Evolutionary conservation across 163 green algal species (phyloP).

Genomic region (Prototheca cutis): DNA sequence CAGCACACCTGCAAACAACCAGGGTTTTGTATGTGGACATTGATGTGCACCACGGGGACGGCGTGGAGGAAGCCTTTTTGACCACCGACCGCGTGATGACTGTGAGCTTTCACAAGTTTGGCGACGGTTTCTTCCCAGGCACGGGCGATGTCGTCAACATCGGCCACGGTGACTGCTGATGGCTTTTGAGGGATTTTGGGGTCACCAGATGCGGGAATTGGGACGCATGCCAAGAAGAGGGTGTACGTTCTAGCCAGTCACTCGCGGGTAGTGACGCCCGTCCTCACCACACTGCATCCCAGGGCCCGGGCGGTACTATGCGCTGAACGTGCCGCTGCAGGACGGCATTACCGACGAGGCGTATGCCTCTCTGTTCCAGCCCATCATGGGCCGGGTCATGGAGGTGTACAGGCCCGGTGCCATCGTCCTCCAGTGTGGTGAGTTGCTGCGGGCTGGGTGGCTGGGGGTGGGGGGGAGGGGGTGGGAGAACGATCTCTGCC

Average conservation of each 20-base stretch:
- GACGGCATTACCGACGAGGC: conserved; percentile 84
- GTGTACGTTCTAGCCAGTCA: too few species aligned
- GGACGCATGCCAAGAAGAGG: too few species aligned
- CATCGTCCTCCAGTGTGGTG: conserved; percentile 80
- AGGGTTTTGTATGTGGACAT: conserved; percentile 89
- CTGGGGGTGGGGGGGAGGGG: too few species aligned
- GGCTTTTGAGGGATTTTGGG: too few species aligned
- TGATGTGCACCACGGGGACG: conserved; percentile 71
- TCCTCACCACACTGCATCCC: neutral
- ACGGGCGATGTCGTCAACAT: conserved; percentile 61
- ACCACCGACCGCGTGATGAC: conserved; percentile 41
- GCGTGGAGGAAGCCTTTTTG: conserved; percentile 87
- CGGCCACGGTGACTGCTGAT: conserved; percentile 40
- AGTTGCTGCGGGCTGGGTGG: neutral
- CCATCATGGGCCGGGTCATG: conserved; percentile 78
- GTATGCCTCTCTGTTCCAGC: conserved; percentile 79
- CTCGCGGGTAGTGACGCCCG: too few species aligned
- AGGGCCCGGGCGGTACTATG: conserved; percentile 67
- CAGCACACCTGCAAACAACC: neutral
- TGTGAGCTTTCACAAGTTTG: conserved; percentile 81
- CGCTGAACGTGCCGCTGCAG: conserved; percentile 85
- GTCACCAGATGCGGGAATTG: too few species aligned
- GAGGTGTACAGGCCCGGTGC: conserved; percentile 69
- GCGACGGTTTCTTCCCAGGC: conserved; percentile 70
- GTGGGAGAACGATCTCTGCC: neutral